phyloP scores from a whole-genome alignment of 305 asterid genomes.

The Solanum hybrid region DNA sequence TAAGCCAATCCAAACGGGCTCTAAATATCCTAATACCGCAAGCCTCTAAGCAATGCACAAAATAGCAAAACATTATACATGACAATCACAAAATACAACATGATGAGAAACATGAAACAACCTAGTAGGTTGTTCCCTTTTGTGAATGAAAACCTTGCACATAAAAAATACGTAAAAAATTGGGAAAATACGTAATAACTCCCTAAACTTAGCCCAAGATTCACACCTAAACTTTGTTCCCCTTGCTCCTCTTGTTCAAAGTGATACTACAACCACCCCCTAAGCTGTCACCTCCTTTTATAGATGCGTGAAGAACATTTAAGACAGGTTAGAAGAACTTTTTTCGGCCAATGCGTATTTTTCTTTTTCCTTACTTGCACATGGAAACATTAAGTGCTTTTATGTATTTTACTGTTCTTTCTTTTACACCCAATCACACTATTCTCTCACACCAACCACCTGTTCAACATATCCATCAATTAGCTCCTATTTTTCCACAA shows the following conservation, averaged over 20 bases:
- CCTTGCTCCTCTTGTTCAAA: not conserved
- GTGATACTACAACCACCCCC: not conserved
- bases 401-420: not conserved
- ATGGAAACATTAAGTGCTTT: not conserved
- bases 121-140: not conserved
- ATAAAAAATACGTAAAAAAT: not conserved
- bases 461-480: not conserved
- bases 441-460: not conserved
- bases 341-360: not conserved
- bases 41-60: not conserved
- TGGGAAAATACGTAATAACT: not conserved
- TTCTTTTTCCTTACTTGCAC: not conserved
- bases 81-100: not conserved
- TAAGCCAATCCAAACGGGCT: too few relatives aligned
- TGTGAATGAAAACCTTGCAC: not conserved
- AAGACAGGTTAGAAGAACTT: not conserved
- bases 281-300: not conserved
- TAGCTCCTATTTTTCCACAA: not conserved
- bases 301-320: not conserved
- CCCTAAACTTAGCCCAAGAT: not conserved
- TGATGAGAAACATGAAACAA: not conserved
- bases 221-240: not conserved
- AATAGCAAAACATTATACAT: not conserved
- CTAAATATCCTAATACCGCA: not conserved
- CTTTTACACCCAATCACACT: not conserved